Evolutionary conservation across 2,329 filamentous ascomycete species (phyloP).

Genomic region (Aspergillus fumigatus): DNA sequence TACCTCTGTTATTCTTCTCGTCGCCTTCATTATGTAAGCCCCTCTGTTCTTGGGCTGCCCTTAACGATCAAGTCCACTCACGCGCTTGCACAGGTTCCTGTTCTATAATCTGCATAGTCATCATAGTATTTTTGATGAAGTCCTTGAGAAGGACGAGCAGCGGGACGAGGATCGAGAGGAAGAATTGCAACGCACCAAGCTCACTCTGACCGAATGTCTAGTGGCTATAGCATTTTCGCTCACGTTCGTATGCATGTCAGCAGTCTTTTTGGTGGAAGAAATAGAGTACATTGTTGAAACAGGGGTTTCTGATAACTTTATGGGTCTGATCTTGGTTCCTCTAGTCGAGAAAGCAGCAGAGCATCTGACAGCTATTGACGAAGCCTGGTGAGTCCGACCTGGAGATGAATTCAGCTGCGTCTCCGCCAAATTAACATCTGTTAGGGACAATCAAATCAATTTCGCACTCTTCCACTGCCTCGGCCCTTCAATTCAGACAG

Average conservation of each 20-base stretch:
- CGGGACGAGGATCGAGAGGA: conserved; percentile 60
- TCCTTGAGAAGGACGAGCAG: conserved; percentile 67
- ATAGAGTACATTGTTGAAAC: conserved; percentile 60
- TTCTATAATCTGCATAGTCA: conserved; percentile 74
- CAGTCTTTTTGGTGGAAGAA: conserved; percentile 67
- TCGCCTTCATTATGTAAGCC: conserved; percentile 60
- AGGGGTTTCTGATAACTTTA: conserved; percentile 54
- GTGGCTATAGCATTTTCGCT: conserved; percentile 62
- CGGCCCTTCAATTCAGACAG: conserved; percentile 82
- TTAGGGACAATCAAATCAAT: conserved; percentile 60
- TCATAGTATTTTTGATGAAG: conserved; percentile 69
- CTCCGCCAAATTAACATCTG: background rate
- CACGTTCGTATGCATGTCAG: conserved; percentile 66
- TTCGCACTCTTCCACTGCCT: conserved; percentile 81
- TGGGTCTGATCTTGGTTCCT: conserved; percentile 70
- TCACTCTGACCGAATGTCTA: conserved; percentile 70
- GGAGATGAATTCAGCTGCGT: background rate
- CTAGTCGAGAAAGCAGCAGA: conserved; percentile 84
- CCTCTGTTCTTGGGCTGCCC: too few relatives aligned
- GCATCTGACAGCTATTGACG: conserved; percentile 77
- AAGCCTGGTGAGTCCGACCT: conserved; percentile 61
- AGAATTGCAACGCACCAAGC: conserved; percentile 59
- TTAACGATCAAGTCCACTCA: conserved; percentile 2
- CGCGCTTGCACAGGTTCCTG: conserved; percentile 41
- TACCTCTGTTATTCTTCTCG: conserved; percentile 64